Conservation (phyloP, 306 rosid genomes). For the Acmispon strigosus region DNA sequence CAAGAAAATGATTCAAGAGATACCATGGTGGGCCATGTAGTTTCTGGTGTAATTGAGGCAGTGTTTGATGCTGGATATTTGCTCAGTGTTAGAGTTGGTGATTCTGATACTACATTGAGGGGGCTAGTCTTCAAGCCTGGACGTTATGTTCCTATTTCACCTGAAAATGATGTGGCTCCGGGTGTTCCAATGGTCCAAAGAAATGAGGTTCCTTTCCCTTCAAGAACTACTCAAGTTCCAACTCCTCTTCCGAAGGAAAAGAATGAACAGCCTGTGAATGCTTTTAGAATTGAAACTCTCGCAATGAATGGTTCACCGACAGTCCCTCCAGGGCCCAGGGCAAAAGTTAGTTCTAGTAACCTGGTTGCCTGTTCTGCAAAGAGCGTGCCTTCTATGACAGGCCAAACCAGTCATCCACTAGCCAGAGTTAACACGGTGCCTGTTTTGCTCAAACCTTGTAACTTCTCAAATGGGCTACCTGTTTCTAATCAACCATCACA, state of each 20-base stretch:
- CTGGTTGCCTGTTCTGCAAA: constrained; percentile 32
- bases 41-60: constrained; percentile 83
- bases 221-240: constrained; percentile 32
- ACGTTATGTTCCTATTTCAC: constrained; percentile 57
- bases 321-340: constrained; percentile 33
- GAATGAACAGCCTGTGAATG: constrained; percentile 30
- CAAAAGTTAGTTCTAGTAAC: constrained; percentile 31
- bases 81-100: constrained; percentile 72
- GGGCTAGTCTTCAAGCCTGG: constrained; percentile 91
- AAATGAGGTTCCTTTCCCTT: constrained; percentile 46
- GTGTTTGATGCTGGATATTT: constrained; percentile 91
- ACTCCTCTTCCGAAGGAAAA: constrained; percentile 43
- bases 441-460: constrained; percentile 45
- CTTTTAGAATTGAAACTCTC: constrained; percentile 28
- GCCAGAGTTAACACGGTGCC: constrained; percentile 51
- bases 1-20: constrained; percentile 31
- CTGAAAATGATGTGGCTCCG: constrained; percentile 86
- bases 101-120: constrained; percentile 62
- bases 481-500: constrained; percentile 37
- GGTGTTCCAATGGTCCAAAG: constrained; percentile 70
- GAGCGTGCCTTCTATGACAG: constrained; percentile 20
- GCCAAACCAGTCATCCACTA: constrained; percentile 34
- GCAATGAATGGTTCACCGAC: constrained; percentile 34
- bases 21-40: constrained; percentile 57
- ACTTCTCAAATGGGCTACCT: constrained; percentile 32